phyloP scores from a whole-genome alignment of 23 red algal species.

The Gracilariopsis chorda region DNA sequence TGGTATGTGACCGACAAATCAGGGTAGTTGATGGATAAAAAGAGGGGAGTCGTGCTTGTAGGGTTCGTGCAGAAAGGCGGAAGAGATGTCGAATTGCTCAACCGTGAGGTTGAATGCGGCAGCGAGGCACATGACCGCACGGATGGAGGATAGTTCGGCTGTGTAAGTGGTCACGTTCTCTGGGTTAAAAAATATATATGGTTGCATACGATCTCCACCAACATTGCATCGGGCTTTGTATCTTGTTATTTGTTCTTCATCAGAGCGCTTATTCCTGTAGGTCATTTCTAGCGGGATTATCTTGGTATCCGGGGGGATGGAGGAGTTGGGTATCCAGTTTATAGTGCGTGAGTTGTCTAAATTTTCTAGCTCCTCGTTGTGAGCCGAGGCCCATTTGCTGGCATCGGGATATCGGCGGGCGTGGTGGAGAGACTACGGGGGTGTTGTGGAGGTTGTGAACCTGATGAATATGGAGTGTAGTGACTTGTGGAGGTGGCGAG shows the following conservation, averaged over 20 bases:
- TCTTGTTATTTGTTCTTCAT: neutral
- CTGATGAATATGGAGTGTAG: no score
- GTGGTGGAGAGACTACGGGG: no score
- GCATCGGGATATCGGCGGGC: neutral
- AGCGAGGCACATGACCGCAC: neutral
- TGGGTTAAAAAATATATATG: neutral
- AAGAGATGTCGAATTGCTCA: slow-evolving; percentile 33
- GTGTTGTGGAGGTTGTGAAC: no score
- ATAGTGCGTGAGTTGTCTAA: neutral
- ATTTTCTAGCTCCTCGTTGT: neutral
- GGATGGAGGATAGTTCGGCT: neutral
- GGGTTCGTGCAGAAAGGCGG: slow-evolving; percentile 14
- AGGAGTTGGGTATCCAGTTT: neutral
- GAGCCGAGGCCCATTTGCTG: neutral
- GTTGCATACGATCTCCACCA: neutral
- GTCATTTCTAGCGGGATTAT: neutral
- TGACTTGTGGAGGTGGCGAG: neutral
- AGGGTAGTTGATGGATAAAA: neutral
- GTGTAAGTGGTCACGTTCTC: neutral
- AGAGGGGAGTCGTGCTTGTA: neutral
- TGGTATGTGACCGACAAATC: neutral
- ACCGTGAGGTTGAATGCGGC: neutral
- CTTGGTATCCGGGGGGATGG: neutral
- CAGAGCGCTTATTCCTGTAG: neutral
- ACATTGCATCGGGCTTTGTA: neutral